Base-by-base conservation (phyloP, 345 rosid species). In the Eucalyptus pauciflora region DNA sequence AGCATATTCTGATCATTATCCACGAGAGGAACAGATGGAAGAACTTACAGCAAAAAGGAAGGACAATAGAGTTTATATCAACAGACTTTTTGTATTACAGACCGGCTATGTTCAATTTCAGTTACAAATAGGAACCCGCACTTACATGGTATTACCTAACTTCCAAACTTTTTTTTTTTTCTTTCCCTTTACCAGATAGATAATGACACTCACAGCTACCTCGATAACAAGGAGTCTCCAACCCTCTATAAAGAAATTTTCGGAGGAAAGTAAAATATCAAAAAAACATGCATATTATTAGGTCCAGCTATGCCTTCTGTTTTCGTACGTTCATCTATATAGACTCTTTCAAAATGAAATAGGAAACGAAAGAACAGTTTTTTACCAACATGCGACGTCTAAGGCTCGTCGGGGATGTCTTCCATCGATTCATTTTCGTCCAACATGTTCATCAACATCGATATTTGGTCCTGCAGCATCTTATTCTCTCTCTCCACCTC, bases 381-480 rank as follows among this genome's bases (percentile, higher is more conserved):
- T 69, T 45, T 60, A 87, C 67, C 37, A 48, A 67, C 85, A 48
- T 43, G 45, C 85, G n/a, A 37, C 11, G 85, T 76, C 85, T 76
- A 76, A 76, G 48, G 85, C 85, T 76, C 85, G 7, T 76, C 29
- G 14, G 85, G 85, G 15, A 76, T 92, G 6, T 90, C 97, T 8
- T 88, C 95, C 92, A 91, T 87, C 13, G 87, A 52, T 43, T 95
- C 97, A 54, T 92, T 93, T 87, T 97, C 96, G 43, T 94, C 95
- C 86, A 97, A 89, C 99, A 97, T 93, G 93, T 90, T 96, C 94
- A 96, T 95, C 89, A 97, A 91, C 99, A 97, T 95, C 43, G 93
- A 91, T 79, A 97, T 88, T 90, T 97, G 99, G 37, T 97, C 99
- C 90, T 94, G 94, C 89, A 96, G 94, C 96, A 96, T 91, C 17